These are phyloP conservation scores for Herpetospermum pedunculosum DNA, from an alignment of 306 rosid species.

Conservation along the genomic window DNA sequence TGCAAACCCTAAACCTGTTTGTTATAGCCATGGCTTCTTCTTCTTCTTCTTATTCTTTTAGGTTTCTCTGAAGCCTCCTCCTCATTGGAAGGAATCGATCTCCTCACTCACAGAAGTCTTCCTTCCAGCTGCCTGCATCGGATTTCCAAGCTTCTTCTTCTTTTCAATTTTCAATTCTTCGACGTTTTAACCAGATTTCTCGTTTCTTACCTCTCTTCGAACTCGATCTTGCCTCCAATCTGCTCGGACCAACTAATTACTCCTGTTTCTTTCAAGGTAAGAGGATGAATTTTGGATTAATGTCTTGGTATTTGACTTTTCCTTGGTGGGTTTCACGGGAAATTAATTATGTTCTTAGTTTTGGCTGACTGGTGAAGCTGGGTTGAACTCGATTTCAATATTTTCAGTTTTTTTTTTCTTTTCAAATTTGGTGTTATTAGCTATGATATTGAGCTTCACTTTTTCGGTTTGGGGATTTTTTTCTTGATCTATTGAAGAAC, in stretches of 20 bases:
- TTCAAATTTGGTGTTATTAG: neutral
- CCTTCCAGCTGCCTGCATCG: neutral
- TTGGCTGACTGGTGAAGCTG: neutral
- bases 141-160: neutral
- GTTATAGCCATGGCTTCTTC: neutral
- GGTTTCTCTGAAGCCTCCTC: neutral
- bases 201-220: neutral
- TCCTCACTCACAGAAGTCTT: neutral
- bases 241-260: neutral
- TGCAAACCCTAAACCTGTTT: neutral
- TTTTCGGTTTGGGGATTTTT: neutral
- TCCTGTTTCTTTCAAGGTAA: neutral
- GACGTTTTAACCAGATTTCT: neutral
- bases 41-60: too few relatives aligned
- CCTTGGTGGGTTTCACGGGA: neutral
- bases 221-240: slow-evolving; percentile 1
- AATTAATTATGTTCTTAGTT: neutral
- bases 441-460: neutral
- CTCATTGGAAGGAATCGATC: neutral
- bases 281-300: neutral
- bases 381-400: neutral
- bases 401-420: too few relatives aligned
- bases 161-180: neutral
- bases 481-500: neutral
- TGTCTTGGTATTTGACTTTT: neutral